A percentile compares a stretch with the other conserved stretches of the same genome.
Evolutionary conservation across 805 yeast species (phyloP).

Genomic region (Helenozyma rhizophorensis): DNA sequence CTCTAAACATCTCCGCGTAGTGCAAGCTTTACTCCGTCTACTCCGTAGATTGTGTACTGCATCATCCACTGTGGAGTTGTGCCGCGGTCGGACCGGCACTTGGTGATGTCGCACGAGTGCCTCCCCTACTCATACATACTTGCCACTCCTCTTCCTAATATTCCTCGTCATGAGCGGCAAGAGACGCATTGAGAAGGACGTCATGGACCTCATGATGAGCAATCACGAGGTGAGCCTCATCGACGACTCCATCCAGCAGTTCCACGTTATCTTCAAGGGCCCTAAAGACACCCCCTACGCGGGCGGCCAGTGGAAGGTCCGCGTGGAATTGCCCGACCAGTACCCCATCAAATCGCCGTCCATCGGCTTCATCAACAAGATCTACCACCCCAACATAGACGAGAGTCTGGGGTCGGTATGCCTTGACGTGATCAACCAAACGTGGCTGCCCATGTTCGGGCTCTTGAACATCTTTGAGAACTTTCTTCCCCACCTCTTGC

Average conservation of each 20-base stretch:
- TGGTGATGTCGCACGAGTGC: too few species aligned
- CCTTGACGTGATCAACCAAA: constrained; percentile 91
- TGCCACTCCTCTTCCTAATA: background rate
- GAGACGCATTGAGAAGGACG: constrained; percentile 88
- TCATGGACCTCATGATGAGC: constrained; percentile 94
- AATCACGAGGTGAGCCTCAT: constrained; percentile 82
- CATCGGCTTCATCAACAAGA: constrained; percentile 86
- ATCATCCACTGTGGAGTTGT: too few species aligned
- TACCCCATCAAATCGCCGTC: constrained; percentile 96
- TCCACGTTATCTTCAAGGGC: constrained; percentile 79
- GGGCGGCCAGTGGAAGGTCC: constrained; percentile 85
- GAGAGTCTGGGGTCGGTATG: constrained; percentile 89
- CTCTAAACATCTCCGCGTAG: too few species aligned
- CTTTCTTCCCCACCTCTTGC: constrained; percentile 84
- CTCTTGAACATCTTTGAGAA: constrained; percentile 86
- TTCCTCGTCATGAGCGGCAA: constrained; percentile 28
- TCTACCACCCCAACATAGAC: constrained; percentile 94
- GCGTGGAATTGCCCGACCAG: constrained; percentile 91
- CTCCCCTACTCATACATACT: too few species aligned
- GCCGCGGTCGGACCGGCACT: too few species aligned
- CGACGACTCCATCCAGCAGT: constrained; percentile 76
- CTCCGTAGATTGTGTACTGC: too few species aligned
- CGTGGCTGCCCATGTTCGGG: constrained; percentile 98
- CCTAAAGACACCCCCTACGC: constrained; percentile 82
- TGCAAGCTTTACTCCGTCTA: too few species aligned